phyloP scores from a whole-genome alignment of 208 protist species.

The Jaenimonas drosophilae region DNA sequence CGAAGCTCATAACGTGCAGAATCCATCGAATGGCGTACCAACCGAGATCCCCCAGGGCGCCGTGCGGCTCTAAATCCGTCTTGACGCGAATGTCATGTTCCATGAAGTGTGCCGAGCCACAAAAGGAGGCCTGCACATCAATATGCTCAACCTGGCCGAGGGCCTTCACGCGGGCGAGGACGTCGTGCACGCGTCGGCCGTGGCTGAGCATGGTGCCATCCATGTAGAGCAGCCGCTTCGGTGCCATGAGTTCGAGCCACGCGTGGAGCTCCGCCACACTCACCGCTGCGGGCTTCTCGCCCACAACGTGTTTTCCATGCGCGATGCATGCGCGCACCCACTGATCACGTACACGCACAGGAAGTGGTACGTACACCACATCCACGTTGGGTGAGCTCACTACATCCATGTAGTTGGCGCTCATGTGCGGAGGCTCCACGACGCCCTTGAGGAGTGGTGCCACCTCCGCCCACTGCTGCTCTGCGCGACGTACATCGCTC shows the following conservation, averaged over 20 bases:
- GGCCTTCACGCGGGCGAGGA: conserved; percentile 15
- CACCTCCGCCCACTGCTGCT: conserved; percentile 15
- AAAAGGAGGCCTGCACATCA: conserved; percentile 38
- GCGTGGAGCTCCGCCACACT: conserved; percentile 19
- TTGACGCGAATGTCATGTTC: conserved; percentile 49
- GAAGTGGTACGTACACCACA: conserved; percentile 67
- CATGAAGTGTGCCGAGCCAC: conserved; percentile 32
- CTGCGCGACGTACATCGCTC: conserved; percentile 15
- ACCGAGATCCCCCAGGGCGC: conserved; percentile 57
- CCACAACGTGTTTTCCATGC: conserved; percentile 57
- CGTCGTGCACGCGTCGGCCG: conserved; percentile 32
- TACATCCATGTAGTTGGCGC: conserved; percentile 41
- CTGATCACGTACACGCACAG: conserved; percentile 22
- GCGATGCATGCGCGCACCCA: conserved; percentile 46
- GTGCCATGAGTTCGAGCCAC: conserved; percentile 29
- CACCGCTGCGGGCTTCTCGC: conserved; percentile 49
- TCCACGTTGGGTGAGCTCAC: conserved; percentile 32
- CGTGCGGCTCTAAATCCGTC: conserved; percentile 40
- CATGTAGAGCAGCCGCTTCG: conserved; percentile 49
- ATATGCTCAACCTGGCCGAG: conserved; percentile 36
- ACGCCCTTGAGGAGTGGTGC: neutral
- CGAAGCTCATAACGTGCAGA: conserved; percentile 52
- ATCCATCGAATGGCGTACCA: conserved; percentile 74
- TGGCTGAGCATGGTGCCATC: conserved; percentile 62
- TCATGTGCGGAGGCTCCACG: conserved; percentile 14